A percentile compares a stretch with the other conserved stretches of the same genome.
Evolutionary conservation across 2,329 filamentous ascomycete species (phyloP).

Genomic region (Dothideomycetes sp.): DNA sequence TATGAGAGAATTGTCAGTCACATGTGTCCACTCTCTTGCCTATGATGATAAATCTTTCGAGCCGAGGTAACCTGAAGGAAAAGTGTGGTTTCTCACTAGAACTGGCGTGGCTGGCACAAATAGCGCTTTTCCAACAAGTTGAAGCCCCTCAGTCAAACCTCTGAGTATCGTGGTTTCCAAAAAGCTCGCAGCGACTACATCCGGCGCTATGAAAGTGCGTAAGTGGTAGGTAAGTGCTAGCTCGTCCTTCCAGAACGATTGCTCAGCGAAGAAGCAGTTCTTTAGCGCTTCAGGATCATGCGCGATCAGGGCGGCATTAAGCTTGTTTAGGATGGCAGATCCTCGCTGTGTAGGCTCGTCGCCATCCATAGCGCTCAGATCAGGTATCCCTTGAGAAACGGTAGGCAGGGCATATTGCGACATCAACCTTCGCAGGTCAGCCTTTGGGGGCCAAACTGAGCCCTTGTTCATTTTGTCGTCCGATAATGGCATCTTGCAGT

Average conservation of each 20-base stretch:
- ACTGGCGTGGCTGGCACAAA: background rate
- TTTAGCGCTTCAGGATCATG: background rate
- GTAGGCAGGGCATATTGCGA: background rate
- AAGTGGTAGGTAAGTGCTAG: slow-evolving; percentile 1
- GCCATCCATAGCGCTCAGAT: no score
- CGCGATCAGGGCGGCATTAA: background rate
- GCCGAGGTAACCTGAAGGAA: no score
- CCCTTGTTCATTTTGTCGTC: no score
- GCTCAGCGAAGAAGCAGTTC: background rate
- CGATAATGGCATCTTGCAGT: no score
- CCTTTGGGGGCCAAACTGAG: background rate
- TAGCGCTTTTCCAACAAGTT: background rate
- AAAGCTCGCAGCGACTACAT: background rate
- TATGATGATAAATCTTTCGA: no score
- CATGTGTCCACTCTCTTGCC: no score
- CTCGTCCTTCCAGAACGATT: slow-evolving; percentile 2
- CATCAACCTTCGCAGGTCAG: slow-evolving; percentile 1
- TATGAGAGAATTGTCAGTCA: no score
- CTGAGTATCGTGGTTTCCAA: background rate
- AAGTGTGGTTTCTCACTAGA: background rate
- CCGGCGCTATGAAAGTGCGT: background rate
- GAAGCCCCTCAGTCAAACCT: background rate
- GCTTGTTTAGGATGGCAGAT: background rate
- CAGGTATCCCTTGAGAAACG: no score
- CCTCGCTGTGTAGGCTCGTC: background rate